Base-by-base conservation (phyloP, 352 stramenopile species). In the Globisporangium solare region DNA sequence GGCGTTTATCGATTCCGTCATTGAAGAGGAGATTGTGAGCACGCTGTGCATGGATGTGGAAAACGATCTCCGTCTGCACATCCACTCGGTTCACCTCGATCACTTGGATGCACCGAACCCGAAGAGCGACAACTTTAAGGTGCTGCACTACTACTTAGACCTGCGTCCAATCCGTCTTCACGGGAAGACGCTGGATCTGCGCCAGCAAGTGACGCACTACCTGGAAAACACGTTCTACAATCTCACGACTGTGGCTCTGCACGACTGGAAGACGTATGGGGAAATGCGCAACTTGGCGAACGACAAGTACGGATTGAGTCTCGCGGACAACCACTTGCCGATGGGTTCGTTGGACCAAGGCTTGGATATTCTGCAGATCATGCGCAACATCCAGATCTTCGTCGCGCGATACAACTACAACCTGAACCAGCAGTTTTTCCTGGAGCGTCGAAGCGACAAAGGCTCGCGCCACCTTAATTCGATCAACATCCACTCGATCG, bases 181-280 rank as follows among this genome's bases (percentile, higher is more conserved):
- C 51, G 89, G 88, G 42, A 92, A 88, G 56, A 82, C 79, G 58
- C 63, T 98, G 39, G 70, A 96, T 46, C 61, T 98, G 40, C 80
- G 87, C 43, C 65, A 85, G 51, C 77, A 86, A 35, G 90, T 98
- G 17, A 93, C 86, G 35, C 79, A 94, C 59, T 97, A 97, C 60
- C 70, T 98, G n/a, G 89, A 98, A 57, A 93, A 76, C 56, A 96
- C 82, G 41, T 98, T 98, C 61, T 98, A 98, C 67, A 96, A 98
- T 54, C 79, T 98, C 45, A 98, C 92, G 24, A 97, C 89, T 5
- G 73, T 98, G 3, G 89, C 88, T 35, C 63, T 98, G n/a, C 92
- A 98, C 61, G 94, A 98, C 66, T 98, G 92, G 87, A 96, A 95
- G 63, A 97, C 89, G 17, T 98, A 95, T 54, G 82, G 85, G 7